These are phyloP conservation scores for Houttuynia cordata DNA, from an alignment of 164 flowering plant species.

Conservation along the genomic window DNA sequence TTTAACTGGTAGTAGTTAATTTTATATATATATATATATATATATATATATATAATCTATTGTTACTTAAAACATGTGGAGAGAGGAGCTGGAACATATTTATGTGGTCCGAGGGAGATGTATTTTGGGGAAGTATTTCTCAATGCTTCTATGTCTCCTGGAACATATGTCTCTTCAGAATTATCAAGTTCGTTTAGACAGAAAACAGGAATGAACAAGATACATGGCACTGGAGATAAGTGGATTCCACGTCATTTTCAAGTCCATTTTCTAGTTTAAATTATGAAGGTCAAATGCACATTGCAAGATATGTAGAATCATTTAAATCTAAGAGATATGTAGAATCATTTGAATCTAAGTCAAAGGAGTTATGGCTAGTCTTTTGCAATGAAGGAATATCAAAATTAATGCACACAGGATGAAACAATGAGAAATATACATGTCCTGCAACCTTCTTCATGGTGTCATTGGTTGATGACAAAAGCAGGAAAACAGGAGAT, in stretches of 20 bases:
- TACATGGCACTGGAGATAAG: slow-evolving; percentile 13
- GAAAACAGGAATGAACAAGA: slow-evolving; percentile 15
- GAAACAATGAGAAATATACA: slow-evolving; percentile 33
- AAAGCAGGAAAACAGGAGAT: slow-evolving; percentile 83
- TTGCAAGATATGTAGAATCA: slow-evolving; percentile 90
- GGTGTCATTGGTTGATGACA: slow-evolving; percentile 98
- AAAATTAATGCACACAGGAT: slow-evolving; percentile 63
- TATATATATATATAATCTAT: background rate
- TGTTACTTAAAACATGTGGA: slow-evolving; percentile 53
- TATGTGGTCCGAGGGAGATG: slow-evolving; percentile 95
- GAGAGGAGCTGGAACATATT: slow-evolving; percentile 63
- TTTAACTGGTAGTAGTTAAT: too few relatives aligned
- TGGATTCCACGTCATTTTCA: slow-evolving; percentile 10
- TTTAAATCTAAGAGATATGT: too few relatives aligned
- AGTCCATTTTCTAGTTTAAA: background rate
- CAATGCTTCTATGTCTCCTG: slow-evolving; percentile 57
- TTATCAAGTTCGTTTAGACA: slow-evolving; percentile 8
- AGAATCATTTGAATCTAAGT: slow-evolving; percentile 82
- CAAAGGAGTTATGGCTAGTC: slow-evolving; percentile 97
- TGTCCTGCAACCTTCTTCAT: slow-evolving; percentile 72
- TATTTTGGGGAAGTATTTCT: slow-evolving; percentile 89
- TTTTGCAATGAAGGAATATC: slow-evolving; percentile 83
- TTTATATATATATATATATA: too few relatives aligned
- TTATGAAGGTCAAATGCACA: slow-evolving; percentile 78
- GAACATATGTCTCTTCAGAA: slow-evolving; percentile 17